Percentiles rank a stretch among this genome's conserved stretches.
phyloP scores from a whole-genome alignment of 768 basidiomycete genomes.

The Leccinum incarnatum region DNA sequence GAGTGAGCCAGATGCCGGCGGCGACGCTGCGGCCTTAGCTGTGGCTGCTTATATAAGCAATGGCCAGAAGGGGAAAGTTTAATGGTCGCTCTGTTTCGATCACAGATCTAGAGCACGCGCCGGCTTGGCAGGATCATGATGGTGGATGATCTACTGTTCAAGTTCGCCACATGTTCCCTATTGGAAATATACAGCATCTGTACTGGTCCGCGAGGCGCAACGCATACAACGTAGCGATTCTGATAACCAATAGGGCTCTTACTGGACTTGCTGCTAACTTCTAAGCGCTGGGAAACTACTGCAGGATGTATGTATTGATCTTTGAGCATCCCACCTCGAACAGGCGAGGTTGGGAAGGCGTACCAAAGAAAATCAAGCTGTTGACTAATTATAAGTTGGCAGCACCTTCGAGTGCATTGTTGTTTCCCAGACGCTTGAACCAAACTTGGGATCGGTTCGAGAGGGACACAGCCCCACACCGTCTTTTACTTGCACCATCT shows the following conservation, averaged over 20 bases:
- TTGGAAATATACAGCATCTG: not conserved
- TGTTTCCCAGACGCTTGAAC: not conserved
- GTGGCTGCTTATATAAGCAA: conserved; percentile 17
- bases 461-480: not conserved
- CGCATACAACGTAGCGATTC: not conserved
- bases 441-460: not conserved
- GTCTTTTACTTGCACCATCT: not conserved
- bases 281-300: not conserved
- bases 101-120: too few species aligned
- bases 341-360: not conserved
- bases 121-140: too few species aligned
- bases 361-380: not conserved
- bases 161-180: too few species aligned
- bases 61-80: conserved; percentile 2
- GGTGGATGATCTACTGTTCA: too few species aligned
- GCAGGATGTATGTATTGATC: not conserved
- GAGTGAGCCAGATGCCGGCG: not conserved
- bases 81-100: not conserved
- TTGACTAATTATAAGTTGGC: not conserved
- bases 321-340: not conserved
- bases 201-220: not conserved
- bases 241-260: not conserved
- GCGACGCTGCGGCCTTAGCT: too few species aligned
- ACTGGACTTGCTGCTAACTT: too few species aligned
- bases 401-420: not conserved